phyloP scores from a whole-genome alignment of 129 eudicot genomes.

The Centella asiatica region DNA sequence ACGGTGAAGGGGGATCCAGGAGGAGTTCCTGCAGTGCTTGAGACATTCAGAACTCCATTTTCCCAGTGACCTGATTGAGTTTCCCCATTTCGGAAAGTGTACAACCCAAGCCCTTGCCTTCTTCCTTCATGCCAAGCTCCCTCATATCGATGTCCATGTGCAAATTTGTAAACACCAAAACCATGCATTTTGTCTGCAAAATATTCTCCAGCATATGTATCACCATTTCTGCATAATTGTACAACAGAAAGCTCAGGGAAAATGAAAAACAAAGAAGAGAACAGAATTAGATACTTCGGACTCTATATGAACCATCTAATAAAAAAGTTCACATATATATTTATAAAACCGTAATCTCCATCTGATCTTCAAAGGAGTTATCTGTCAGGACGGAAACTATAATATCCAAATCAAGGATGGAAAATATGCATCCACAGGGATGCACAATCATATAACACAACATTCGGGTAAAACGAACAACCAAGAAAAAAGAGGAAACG shows the following conservation, averaged over 20 bases:
- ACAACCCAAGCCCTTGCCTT: constrained; percentile 79
- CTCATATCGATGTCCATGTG: constrained; percentile 66
- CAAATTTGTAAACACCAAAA: constrained; percentile 59
- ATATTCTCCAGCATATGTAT: constrained; percentile 64
- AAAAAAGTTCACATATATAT: background rate
- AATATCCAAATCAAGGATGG: too few species aligned
- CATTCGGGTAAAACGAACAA: too few species aligned
- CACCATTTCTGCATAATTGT: constrained; percentile 55
- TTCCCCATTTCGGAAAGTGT: constrained; percentile 67
- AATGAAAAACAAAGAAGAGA: background rate
- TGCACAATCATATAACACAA: too few species aligned
- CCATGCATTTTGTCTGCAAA: constrained; percentile 81
- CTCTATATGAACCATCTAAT: background rate
- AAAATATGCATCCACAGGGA: too few species aligned
- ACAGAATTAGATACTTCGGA: background rate
- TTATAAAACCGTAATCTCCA: background rate
- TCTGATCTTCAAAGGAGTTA: too few species aligned
- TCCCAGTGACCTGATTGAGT: constrained; percentile 80
- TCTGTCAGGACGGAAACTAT: too few species aligned
- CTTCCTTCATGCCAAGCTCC: constrained; percentile 91
- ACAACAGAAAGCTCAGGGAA: constrained; percentile 3
- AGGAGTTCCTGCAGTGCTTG: constrained; percentile 24
- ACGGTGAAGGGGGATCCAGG: constrained; percentile 15
- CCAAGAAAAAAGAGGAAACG: too few species aligned
- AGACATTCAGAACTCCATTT: constrained; percentile 44